These are phyloP conservation scores for Chenopodium suecicum DNA, from an alignment of 148 eudicot genomes.

Conservation along the genomic window DNA sequence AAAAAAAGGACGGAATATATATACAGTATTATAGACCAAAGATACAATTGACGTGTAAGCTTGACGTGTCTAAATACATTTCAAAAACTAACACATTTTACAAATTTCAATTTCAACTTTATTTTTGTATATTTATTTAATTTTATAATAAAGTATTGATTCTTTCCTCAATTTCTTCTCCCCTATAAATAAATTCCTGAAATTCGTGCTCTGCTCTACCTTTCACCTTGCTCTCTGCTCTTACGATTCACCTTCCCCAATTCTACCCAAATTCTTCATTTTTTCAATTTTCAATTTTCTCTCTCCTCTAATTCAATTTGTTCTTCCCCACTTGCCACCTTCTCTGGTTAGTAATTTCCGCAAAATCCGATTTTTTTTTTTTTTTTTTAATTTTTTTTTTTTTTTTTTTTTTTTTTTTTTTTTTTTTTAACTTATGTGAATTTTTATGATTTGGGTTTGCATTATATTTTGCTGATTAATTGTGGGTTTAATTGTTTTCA, in stretches of 20 bases:
- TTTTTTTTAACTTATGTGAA: background rate
- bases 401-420: background rate
- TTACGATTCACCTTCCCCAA: background rate
- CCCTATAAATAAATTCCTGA: constrained; percentile 16
- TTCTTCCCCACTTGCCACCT: constrained; percentile 5
- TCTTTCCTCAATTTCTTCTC: background rate
- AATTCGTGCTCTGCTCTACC: constrained; percentile 4
- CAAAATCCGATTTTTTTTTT: constrained; percentile 1
- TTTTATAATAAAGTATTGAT: background rate
- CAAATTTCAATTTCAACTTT: too few species aligned
- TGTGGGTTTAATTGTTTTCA: background rate
- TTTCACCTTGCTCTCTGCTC: background rate
- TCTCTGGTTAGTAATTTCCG: constrained; percentile 12
- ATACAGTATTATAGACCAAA: background rate
- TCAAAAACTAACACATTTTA: too few species aligned
- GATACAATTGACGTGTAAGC: constrained; percentile 20
- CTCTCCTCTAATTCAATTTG: constrained; percentile 9
- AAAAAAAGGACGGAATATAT: too few species aligned
- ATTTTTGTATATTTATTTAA: too few species aligned
- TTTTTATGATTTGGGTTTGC: background rate
- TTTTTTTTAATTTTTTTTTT: too few species aligned
- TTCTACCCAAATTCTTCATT: background rate
- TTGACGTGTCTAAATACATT: constrained; percentile 19
- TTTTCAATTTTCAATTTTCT: background rate
- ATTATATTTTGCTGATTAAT: constrained; percentile 4